A percentile compares a stretch with the other conserved stretches of the same genome.
These are phyloP conservation scores for Galerina sulciceps DNA, from an alignment of 768 basidiomycete species.

Conservation along the genomic window DNA sequence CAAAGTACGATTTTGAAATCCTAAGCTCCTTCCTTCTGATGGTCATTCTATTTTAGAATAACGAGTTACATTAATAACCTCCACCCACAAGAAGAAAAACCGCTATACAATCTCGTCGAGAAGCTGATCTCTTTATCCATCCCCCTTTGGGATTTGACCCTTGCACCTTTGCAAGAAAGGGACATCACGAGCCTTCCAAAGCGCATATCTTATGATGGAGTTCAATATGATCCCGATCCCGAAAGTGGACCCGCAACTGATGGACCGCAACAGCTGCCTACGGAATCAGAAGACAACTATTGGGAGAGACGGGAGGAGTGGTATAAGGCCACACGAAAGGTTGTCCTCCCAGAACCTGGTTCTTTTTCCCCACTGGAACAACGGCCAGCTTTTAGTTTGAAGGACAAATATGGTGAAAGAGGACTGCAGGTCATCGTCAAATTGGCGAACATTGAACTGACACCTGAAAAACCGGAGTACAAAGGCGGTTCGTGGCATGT, in stretches of 20 bases:
- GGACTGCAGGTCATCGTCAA: slow-evolving; percentile 30
- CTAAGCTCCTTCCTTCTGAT: neutral
- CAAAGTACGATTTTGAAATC: slow-evolving; percentile 17
- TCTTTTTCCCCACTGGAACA: slow-evolving; percentile 3
- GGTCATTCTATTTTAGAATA: slow-evolving; percentile 23
- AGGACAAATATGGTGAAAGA: slow-evolving; percentile 4
- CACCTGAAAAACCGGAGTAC: slow-evolving; percentile 31
- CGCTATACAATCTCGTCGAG: slow-evolving; percentile 31
- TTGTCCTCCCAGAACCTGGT: slow-evolving; percentile 24
- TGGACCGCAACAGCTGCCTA: slow-evolving; percentile 17
- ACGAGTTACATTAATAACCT: slow-evolving; percentile 48
- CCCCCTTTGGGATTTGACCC: slow-evolving; percentile 34
- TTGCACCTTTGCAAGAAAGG: slow-evolving; percentile 16
- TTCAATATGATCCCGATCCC: slow-evolving; percentile 20
- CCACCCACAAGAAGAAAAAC: slow-evolving; percentile 29
- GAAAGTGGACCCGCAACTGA: slow-evolving; percentile 14
- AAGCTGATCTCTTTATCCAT: slow-evolving; percentile 30
- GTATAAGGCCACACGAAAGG: slow-evolving; percentile 5
- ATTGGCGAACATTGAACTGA: slow-evolving; percentile 32
- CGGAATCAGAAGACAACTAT: slow-evolving; percentile 22
- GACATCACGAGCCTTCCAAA: neutral
- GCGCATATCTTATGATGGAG: slow-evolving; percentile 18
- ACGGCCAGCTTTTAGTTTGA: slow-evolving; percentile 13
- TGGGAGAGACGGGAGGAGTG: slow-evolving; percentile 15
- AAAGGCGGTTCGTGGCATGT: slow-evolving; percentile 32